Base-by-base conservation (phyloP, 176 grass and related monocot genomes). In the Musa troglodytarum region DNA sequence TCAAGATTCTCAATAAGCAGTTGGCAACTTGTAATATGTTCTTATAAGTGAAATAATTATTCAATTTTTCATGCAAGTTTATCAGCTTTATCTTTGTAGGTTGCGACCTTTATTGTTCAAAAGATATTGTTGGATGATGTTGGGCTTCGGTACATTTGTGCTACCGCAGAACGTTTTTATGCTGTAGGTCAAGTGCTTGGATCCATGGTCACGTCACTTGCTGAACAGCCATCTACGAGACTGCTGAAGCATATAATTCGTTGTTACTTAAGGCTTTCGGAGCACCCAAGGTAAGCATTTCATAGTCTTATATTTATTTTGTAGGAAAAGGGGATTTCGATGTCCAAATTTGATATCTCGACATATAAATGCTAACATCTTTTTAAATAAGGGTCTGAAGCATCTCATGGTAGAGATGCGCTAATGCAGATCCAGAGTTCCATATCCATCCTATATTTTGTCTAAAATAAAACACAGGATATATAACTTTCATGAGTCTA, bases 71-170 rank as follows among this genome's bases (percentile, higher is more conserved):
- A 68, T 28, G 21, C 22, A 73, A 54, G 4, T 54, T 54, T 3
- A 17, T 24, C 9, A 28, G 10, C 21, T 55, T 49, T 24, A 17
- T 15, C 26, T 51, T 52, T 76, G 53, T 28, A 81, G 78, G 78
- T 81, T 69, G 64, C 78, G 9, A 72, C 66, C 11, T 81, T 71
- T 51, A 72, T 81, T 25, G 56, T 81, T 24, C 68, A 81, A 52
- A 71, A 81, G 56, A 81, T 81, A 73, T 62, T 81, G 58, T 72
- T 81, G 68, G 78, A 81, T 63, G 78, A 81, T 25, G 54, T 81
- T 24, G 78, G 78, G 26, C 67, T 81, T 25, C 34, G 22, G 50
- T 74, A 81, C 55, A 73, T 81, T 62, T 71, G 66, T 64, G 54
- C 54, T 63, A 71, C 68, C 11, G 16, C 69, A 63, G 78, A 81